Evolutionary conservation across 73 alveolate species (phyloP).

Genomic region (Paramecium primaurelia): DNA sequence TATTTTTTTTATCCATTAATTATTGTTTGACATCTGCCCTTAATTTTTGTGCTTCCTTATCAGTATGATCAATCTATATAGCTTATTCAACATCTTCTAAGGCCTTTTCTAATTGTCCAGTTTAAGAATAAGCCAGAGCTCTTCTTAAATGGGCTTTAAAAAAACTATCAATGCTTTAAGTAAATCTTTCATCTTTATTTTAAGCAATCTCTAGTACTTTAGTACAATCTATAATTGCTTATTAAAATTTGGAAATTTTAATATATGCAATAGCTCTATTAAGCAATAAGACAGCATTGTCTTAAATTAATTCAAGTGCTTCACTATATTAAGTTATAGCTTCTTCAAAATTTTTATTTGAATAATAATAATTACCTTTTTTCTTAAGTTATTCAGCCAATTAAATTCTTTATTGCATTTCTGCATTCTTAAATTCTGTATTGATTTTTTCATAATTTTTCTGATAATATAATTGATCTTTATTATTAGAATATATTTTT

Average conservation of each 20-base stretch:
- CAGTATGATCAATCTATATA: slow-evolving; percentile 67
- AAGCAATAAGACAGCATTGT: slow-evolving; percentile 83
- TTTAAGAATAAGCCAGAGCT: slow-evolving; percentile 83
- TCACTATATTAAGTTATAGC: slow-evolving; percentile 89
- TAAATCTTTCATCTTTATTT: slow-evolving; percentile 91
- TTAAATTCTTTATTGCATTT: neutral
- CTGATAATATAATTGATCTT: neutral
- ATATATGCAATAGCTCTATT: slow-evolving; percentile 95
- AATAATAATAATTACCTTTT: neutral
- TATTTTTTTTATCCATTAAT: neutral
- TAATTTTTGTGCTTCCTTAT: slow-evolving; percentile 66
- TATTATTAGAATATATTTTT: neutral
- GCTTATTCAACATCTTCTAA: slow-evolving; percentile 88
- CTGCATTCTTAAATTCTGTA: neutral
- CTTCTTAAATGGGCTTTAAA: slow-evolving; percentile 96
- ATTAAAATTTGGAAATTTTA: slow-evolving; percentile 81
- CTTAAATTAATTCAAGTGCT: slow-evolving; percentile 89
- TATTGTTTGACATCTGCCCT: neutral
- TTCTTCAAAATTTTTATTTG: neutral
- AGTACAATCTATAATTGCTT: slow-evolving; percentile 95
- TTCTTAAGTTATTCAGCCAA: neutral
- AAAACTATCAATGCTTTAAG: slow-evolving; percentile 79
- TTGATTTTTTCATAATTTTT: neutral
- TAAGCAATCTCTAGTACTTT: slow-evolving; percentile 90
- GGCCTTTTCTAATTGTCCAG: slow-evolving; percentile 80